Evolutionary conservation across 2,329 filamentous ascomycete genomes (phyloP), one percentile per base, ranked within the genome.

Genomic region (Furcasterigmium furcatum): DNA sequence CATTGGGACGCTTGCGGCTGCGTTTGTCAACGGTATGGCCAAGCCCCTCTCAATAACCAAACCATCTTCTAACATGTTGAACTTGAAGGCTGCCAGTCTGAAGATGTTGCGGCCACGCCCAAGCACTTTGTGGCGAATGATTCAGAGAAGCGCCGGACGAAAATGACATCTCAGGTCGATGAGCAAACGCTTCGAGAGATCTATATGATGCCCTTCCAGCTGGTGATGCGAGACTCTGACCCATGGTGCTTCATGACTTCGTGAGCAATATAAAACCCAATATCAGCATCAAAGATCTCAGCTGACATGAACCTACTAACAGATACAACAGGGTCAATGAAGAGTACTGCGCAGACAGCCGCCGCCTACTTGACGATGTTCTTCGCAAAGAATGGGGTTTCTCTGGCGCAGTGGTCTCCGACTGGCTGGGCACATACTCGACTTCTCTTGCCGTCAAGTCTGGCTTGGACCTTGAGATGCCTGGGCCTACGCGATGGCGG

Each of bases 111-210:
- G 51, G 77, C 79, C 6, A 76, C 76, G 2, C 66, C 80, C 49
- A 82, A 82, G 66, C 79, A 82, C 58, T 82, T 80, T 57, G 72
- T 80, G 18, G 79, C 76, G 60, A 82, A 82, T 50, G 79, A 82
- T 53, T 77, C 80, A 53, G 79, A 82, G 57, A 75, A 80, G 53
- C 72, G 72, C 59, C 70, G 79, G 12, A 77, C 77, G 62, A 72
- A 71, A 5, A 74, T 80, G 1, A 70, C 81, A 51, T 70, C 70
- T 45, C 72, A 79, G 36, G 61, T 82, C 29, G 77, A 76, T 1
- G 71, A 77, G 52, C 69, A 79, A 20, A 76, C 78, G 10, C 62
- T 82, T 47, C 71, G 79, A 25, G 55, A 82, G 63, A 73, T 82
- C 35, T 81, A 82, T 51, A 60, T 77, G 9, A 64, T 79, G 44